A percentile compares a stretch with the other conserved stretches of the same genome.
Conservation (phyloP, 768 basidiomycete species). For the Rhizopogon sp. region DNA sequence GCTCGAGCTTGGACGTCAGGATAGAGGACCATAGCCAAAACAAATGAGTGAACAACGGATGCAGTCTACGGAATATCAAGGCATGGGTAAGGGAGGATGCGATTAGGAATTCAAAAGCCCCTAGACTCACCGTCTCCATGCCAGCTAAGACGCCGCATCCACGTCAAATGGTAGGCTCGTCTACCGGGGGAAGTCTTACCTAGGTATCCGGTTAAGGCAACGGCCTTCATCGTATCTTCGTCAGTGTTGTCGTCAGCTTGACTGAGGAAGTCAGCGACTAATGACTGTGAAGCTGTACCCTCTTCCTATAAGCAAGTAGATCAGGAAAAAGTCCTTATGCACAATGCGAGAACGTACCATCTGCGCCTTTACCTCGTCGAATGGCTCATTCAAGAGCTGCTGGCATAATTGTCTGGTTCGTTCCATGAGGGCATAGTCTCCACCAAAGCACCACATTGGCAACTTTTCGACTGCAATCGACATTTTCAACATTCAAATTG, state of each 20-base stretch:
- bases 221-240: not conserved
- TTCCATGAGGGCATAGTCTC: not conserved
- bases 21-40: conserved; percentile 25
- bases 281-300: not conserved
- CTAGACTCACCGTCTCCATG: conserved; percentile 1
- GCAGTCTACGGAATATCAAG: conserved; percentile 8
- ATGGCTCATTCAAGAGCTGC: not conserved
- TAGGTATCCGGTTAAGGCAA: not conserved
- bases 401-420: not conserved
- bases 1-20: conserved; percentile 23
- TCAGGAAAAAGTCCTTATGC: not conserved
- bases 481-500: too few relatives aligned
- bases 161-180: not conserved
- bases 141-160: not conserved
- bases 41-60: conserved; percentile 17
- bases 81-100: not conserved
- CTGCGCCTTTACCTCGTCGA: not conserved
- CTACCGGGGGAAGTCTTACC: not conserved
- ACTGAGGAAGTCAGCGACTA: not conserved
- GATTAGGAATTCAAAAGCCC: not conserved
- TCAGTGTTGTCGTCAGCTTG: not conserved
- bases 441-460: not conserved
- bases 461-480: not conserved
- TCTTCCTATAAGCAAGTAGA: not conserved
- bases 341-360: not conserved